Evolutionary conservation across 2,329 filamentous ascomycete genomes (phyloP).

Genomic region (Laburnicola sp.): DNA sequence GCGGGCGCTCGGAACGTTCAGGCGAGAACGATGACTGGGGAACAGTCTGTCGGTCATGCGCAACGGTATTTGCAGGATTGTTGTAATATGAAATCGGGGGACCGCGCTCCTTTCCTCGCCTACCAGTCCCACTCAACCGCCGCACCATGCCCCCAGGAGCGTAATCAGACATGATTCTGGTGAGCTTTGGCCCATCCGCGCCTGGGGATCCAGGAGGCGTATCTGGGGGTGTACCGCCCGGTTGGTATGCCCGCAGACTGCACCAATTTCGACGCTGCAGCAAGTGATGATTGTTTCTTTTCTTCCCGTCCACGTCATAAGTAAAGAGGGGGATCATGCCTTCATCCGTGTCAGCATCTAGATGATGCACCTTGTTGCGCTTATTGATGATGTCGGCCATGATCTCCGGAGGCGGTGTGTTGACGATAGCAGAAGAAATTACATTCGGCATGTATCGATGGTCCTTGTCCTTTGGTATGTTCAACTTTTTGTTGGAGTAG

Average conservation of each 20-base stretch:
- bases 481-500: slow-evolving; percentile 79
- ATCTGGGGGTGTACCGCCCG: slow-evolving; percentile 73
- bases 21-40: slow-evolving; percentile 44
- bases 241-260: slow-evolving; percentile 81
- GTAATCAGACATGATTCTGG: slow-evolving; percentile 41
- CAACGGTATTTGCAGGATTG: slow-evolving; percentile 39
- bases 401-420: slow-evolving; percentile 83
- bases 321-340: slow-evolving; percentile 94
- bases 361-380: slow-evolving; percentile 74
- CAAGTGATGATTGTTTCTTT: slow-evolving; percentile 86
- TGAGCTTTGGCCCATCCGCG: slow-evolving; percentile 24
- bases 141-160: slow-evolving; percentile 49
- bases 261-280: slow-evolving; percentile 95
- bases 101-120: slow-evolving; percentile 29
- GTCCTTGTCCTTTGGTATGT: slow-evolving; percentile 81
- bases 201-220: slow-evolving; percentile 52
- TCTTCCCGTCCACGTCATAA: slow-evolving; percentile 84
- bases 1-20: slow-evolving; percentile 36
- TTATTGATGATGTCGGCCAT: slow-evolving; percentile 92
- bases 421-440: slow-evolving; percentile 91
- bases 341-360: slow-evolving; percentile 78
- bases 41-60: slow-evolving; percentile 33
- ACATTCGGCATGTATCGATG: slow-evolving; percentile 97
- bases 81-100: slow-evolving; percentile 46
- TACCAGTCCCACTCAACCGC: slow-evolving; percentile 42